Conservation (phyloP, 2,329 filamentous ascomycete species). For the Fusarium torreyae region DNA sequence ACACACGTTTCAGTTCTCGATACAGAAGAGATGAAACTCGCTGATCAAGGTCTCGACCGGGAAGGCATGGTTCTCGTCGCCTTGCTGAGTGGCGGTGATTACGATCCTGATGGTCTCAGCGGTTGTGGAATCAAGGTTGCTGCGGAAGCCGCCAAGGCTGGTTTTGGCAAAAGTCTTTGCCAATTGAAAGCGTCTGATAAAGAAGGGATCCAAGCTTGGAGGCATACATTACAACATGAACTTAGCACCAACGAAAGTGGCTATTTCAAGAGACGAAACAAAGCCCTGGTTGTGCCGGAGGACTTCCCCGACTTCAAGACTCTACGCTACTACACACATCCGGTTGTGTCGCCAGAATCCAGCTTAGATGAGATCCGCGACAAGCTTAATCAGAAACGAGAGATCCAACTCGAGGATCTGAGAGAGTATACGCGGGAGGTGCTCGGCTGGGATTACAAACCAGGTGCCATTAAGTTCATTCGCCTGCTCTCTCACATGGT, state of each 20-base stretch:
- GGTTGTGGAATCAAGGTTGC: slow-evolving; percentile 91
- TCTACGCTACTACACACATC: slow-evolving; percentile 89
- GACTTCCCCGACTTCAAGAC: slow-evolving; percentile 86
- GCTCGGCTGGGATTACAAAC: slow-evolving; percentile 87
- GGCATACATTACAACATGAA: slow-evolving; percentile 79
- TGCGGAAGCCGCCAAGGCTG: slow-evolving; percentile 89
- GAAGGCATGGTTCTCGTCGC: slow-evolving; percentile 96
- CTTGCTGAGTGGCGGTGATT: slow-evolving; percentile 95
- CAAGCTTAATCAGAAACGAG: slow-evolving; percentile 44
- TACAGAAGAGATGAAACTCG: slow-evolving; percentile 66
- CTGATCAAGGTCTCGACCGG: slow-evolving; percentile 76
- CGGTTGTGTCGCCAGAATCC: slow-evolving; percentile 81
- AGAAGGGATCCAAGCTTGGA: slow-evolving; percentile 77
- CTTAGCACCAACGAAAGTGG: slow-evolving; percentile 86
- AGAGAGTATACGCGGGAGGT: slow-evolving; percentile 82
- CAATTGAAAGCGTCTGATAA: slow-evolving; percentile 72
- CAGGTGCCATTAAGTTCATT: slow-evolving; percentile 88
- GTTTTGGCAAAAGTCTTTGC: slow-evolving; percentile 85
- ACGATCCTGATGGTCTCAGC: slow-evolving; percentile 88
- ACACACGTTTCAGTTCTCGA: slow-evolving; percentile 92
- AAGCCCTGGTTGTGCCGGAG: slow-evolving; percentile 80
- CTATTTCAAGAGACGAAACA: slow-evolving; percentile 83
- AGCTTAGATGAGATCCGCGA: slow-evolving; percentile 48
- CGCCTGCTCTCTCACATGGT: slow-evolving; percentile 84
- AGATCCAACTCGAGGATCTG: slow-evolving; percentile 64